Percentiles rank a stretch among this genome's conserved stretches.
phyloP scores from a whole-genome alignment of 116 monocot genomes.

The Dioscorea cayenensis region DNA sequence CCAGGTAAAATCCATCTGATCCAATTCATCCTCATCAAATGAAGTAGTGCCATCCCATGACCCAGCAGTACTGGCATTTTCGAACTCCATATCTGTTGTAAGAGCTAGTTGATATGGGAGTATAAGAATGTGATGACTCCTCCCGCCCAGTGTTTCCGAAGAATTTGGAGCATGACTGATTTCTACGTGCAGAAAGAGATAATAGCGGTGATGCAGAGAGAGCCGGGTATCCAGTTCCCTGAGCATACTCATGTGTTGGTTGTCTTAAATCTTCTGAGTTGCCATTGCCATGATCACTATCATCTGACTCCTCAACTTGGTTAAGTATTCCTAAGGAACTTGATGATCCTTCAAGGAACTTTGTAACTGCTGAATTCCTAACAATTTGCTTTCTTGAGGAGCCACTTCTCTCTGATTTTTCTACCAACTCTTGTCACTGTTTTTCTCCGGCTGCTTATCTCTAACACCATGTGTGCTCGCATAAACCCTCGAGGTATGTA shows the following conservation, averaged over 20 bases:
- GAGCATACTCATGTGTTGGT: conserved; percentile 11
- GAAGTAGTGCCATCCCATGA: conserved; percentile 60
- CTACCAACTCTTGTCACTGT: conserved; percentile 1
- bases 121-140: conserved; percentile 63
- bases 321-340: conserved; percentile 9
- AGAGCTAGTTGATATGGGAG: conserved; percentile 79
- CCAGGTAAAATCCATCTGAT: conserved; percentile 43
- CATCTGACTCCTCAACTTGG: conserved; percentile 14
- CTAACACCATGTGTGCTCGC: neutral
- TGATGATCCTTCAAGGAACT: conserved; percentile 1
- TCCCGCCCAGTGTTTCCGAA: conserved; percentile 47
- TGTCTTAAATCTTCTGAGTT: conserved; percentile 13
- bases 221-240: conserved; percentile 19
- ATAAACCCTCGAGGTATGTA: conserved; percentile 3
- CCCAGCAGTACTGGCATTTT: conserved; percentile 37
- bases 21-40: conserved; percentile 55
- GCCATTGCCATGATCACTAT: conserved; percentile 12
- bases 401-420: conserved; percentile 12
- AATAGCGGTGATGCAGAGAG: conserved; percentile 18
- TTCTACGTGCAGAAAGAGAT: conserved; percentile 16
- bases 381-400: conserved; percentile 3
- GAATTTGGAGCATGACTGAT: conserved; percentile 40
- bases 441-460: neutral
- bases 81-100: conserved; percentile 34
- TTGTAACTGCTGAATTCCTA: neutral